Percentiles rank a stretch among this genome's conserved stretches.
These are phyloP conservation scores for Cardiospermum halicacabum DNA, from an alignment of 345 rosid genomes.

Conservation along the genomic window DNA sequence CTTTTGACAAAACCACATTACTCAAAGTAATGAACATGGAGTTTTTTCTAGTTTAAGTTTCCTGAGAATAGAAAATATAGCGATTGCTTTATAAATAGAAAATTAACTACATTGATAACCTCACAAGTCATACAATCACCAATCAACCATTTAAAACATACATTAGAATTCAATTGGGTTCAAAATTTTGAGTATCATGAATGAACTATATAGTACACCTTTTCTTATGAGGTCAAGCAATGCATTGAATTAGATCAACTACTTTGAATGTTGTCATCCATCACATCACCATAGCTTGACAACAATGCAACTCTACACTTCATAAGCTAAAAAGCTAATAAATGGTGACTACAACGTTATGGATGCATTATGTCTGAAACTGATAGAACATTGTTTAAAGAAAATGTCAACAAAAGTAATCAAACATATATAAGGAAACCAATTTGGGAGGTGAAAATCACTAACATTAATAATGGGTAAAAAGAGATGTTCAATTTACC, in stretches of 20 bases:
- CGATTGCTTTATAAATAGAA: not conserved
- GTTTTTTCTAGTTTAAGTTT: not conserved
- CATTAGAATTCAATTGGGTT: too few species aligned
- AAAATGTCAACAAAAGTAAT: constrained; percentile 4
- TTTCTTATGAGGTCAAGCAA: not conserved
- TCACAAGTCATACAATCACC: not conserved
- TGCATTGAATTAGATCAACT: not conserved
- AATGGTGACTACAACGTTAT: not conserved
- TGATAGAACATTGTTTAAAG: not conserved
- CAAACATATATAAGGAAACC: not conserved
- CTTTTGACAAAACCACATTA: not conserved
- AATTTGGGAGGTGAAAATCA: not conserved
- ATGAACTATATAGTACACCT: too few species aligned
- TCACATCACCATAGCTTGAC: not conserved
- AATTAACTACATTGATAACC: not conserved
- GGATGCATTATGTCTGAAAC: not conserved
- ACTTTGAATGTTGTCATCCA: not conserved
- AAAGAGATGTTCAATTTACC: not conserved
- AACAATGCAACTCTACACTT: not conserved
- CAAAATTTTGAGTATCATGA: too few species aligned
- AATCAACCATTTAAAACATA: too few species aligned
- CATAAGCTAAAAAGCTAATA: too few species aligned
- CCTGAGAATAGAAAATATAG: not conserved
- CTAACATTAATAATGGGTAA: not conserved
- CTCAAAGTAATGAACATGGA: not conserved